phyloP scores from a whole-genome alignment of 495 filamentous ascomycete genomes.

The Daldinia loculata region DNA sequence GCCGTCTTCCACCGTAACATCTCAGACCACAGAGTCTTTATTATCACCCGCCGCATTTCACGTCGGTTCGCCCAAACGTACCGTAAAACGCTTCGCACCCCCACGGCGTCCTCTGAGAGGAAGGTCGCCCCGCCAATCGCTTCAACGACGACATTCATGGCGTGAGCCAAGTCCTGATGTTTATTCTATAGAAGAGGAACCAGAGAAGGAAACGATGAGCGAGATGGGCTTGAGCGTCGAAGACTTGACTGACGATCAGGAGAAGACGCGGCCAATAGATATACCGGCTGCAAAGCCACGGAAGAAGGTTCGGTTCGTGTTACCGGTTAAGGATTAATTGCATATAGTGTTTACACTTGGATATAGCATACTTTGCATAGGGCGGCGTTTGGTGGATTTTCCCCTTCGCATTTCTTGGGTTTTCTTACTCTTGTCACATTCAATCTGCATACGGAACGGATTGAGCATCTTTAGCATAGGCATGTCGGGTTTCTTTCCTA shows the following conservation, averaged over 20 bases:
- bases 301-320: constrained; percentile 61
- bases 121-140: constrained; percentile 36
- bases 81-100: constrained; percentile 37
- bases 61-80: constrained; percentile 39
- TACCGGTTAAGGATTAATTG: constrained; percentile 52
- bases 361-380: constrained; percentile 36
- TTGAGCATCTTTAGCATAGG: constrained; percentile 21
- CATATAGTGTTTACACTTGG: constrained; percentile 15
- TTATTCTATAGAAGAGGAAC: constrained; percentile 61
- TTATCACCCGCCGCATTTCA: constrained; percentile 45
- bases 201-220: constrained; percentile 54
- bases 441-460: constrained; percentile 18
- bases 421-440: constrained; percentile 11
- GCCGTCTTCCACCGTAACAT: constrained; percentile 32
- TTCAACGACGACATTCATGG: constrained; percentile 55
- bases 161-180: constrained; percentile 62
- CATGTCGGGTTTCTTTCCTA: constrained; percentile 11
- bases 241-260: constrained; percentile 33
- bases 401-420: constrained; percentile 17
- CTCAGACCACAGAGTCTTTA: constrained; percentile 41
- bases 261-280: constrained; percentile 47
- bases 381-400: constrained; percentile 20
- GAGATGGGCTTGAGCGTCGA: constrained; percentile 46
- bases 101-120: constrained; percentile 34
- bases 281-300: constrained; percentile 57